Percentiles rank a stretch among this genome's conserved stretches.
Evolutionary conservation across 345 rosid species (phyloP).

Genomic region (Eucalyptus dawsonii): DNA sequence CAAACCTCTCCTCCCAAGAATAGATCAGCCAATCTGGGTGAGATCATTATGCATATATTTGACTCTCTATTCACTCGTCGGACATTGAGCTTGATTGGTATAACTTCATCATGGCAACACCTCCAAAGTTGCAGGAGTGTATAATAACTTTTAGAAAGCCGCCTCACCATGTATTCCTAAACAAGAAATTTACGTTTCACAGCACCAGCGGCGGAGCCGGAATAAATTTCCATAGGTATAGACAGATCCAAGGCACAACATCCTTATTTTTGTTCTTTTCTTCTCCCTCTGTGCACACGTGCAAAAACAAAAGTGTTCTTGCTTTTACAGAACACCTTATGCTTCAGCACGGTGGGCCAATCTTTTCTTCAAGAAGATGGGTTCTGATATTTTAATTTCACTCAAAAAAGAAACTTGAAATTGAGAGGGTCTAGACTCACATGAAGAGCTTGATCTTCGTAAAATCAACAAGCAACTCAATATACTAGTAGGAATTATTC

Average conservation of each 20-base stretch:
- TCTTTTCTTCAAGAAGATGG: background rate
- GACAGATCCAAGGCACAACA: background rate
- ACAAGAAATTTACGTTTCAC: background rate
- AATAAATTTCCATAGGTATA: background rate
- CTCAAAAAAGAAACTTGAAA: background rate
- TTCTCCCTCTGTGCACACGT: background rate
- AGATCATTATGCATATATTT: background rate
- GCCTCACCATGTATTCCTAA: background rate
- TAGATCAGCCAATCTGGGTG: background rate
- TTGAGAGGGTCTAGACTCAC: background rate
- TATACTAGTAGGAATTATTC: background rate
- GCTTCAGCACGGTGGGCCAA: background rate
- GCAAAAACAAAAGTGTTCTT: no score
- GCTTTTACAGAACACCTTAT: no score
- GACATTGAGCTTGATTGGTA: background rate
- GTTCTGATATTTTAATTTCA: background rate
- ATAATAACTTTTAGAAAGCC: background rate
- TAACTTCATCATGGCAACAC: background rate
- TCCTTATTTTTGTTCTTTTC: background rate
- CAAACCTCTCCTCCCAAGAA: background rate
- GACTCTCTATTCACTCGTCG: background rate
- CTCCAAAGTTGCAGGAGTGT: background rate
- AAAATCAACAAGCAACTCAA: background rate
- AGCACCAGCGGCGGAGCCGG: background rate
- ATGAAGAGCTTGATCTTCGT: background rate